These are phyloP conservation scores for Linaria vulgaris DNA, from an alignment of 257 asterid genomes.

Conservation along the genomic window DNA sequence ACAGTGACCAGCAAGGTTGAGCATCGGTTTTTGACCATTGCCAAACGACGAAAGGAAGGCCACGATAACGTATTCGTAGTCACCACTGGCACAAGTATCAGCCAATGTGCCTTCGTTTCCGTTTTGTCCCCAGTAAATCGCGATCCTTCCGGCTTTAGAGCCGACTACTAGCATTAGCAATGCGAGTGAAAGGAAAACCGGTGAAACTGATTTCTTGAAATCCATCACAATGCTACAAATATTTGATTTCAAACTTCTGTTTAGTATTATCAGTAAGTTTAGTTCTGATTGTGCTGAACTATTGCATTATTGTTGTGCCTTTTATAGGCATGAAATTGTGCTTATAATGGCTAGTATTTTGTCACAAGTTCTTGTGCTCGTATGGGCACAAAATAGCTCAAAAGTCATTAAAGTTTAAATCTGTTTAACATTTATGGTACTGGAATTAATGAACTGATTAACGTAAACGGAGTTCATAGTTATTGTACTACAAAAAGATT, in stretches of 20 bases:
- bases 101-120: slow-evolving; percentile 57
- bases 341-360: slow-evolving; percentile 21
- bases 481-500: not conserved
- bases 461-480: slow-evolving; percentile 15
- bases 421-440: no score
- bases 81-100: slow-evolving; percentile 49
- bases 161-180: slow-evolving; percentile 36
- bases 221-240: slow-evolving; percentile 22
- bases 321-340: slow-evolving; percentile 24
- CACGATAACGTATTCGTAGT: slow-evolving; percentile 44
- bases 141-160: slow-evolving; percentile 51
- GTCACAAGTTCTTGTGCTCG: slow-evolving; percentile 22
- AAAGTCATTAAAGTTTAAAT: slow-evolving; percentile 17
- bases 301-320: not conserved
- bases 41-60: slow-evolving; percentile 56
- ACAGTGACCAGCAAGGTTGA: slow-evolving; percentile 62
- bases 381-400: slow-evolving; percentile 24
- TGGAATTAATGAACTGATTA: not conserved
- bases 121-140: slow-evolving; percentile 66
- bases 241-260: not conserved
- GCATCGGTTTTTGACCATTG: slow-evolving; percentile 44
- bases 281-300: slow-evolving; percentile 19
- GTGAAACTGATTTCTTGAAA: slow-evolving; percentile 27
- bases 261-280: not conserved
- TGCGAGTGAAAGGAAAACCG: slow-evolving; percentile 19